phyloP scores from a whole-genome alignment of 805 yeast genomes.

The Diddensiella santjacobensis region DNA sequence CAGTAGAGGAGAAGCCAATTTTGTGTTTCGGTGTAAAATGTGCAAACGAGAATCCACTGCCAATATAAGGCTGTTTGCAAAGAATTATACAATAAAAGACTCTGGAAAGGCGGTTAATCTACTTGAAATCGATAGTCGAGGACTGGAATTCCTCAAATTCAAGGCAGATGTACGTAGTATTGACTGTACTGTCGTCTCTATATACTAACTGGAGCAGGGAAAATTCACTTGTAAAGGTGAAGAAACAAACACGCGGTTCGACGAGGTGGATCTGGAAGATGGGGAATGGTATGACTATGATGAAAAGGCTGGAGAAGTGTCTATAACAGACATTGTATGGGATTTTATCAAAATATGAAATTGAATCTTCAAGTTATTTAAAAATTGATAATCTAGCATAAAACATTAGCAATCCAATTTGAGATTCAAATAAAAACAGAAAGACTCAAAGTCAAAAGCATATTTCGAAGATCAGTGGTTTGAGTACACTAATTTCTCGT shows the following conservation, averaged over 20 bases:
- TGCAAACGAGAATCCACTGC: constrained; percentile 46
- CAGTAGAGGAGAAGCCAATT: constrained; percentile 78
- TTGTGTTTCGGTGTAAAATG: constrained; percentile 68
- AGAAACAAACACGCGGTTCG: constrained; percentile 49
- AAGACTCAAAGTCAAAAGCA: constrained; percentile 2
- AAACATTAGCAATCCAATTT: no score
- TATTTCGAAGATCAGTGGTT: not conserved
- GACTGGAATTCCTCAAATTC: constrained; percentile 68
- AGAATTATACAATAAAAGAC: constrained; percentile 39
- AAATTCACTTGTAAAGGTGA: constrained; percentile 53
- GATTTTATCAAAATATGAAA: constrained; percentile 41
- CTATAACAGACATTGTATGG: constrained; percentile 73
- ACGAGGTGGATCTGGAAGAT: constrained; percentile 67
- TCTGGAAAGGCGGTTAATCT: constrained; percentile 44
- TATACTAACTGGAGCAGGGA: constrained; percentile 36
- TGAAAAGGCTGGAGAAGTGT: constrained; percentile 76
- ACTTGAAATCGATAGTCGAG: constrained; percentile 79
- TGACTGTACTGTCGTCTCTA: not conserved
- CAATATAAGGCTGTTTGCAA: constrained; percentile 25
- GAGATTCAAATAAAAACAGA: no score
- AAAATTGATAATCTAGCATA: no score
- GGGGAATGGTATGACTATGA: constrained; percentile 96
- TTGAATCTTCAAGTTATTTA: no score
- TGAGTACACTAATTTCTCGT: constrained; percentile 7
- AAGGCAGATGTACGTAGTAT: constrained; percentile 43